Base-by-base conservation (phyloP, 306 rosid species). In the Arachis hypogaea region DNA sequence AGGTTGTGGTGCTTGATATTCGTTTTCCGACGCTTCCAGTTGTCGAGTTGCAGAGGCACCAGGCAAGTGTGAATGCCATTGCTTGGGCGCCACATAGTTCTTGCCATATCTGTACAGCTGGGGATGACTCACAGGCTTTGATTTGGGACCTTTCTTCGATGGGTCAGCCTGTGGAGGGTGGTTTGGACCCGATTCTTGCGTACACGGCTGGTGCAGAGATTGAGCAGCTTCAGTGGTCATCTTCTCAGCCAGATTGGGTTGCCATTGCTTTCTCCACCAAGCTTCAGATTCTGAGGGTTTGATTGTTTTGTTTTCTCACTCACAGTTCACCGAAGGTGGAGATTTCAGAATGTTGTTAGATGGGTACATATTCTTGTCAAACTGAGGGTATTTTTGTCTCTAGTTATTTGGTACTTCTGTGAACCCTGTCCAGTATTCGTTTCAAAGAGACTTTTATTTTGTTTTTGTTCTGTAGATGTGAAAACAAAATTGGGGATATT, bases 11-110 rank as follows among this genome's bases (percentile, higher is more conserved):
- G n/a, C 88, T 94, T 5, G 99, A 94, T 62, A 94, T 94, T 55
- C 97, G 99, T 74, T 94, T 92, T 75, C 99, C 97, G 0, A 94
- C 99, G 4, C 87, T 94, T 18, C 99, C 99, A 0, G 99, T 94
- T 3, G 97, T 94, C 2, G 97, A 94, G 85, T 79, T 94, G 52
- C 97, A 94, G 88, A 85, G 99, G 60, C 99, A 94, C 69, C 99
- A 94, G 68, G 86, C 96, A 0, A 88, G 93, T 52, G 99, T 92
- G 43, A 94, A 94, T 47, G 99, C 99, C 3, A 76, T 94, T 80
- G 99, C 99, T 0, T 94, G 99, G 99, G 99, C 99, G 0, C 99
- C 99, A 0, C 99, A 94, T 58, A 91, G 97, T 72, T 89, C 96
- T 11, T 92, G 99, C 72, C 99, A 94, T 66, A 94, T 94, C 22